Conservation (phyloP, 257 asterid species). For the Penstemon barbatus region DNA sequence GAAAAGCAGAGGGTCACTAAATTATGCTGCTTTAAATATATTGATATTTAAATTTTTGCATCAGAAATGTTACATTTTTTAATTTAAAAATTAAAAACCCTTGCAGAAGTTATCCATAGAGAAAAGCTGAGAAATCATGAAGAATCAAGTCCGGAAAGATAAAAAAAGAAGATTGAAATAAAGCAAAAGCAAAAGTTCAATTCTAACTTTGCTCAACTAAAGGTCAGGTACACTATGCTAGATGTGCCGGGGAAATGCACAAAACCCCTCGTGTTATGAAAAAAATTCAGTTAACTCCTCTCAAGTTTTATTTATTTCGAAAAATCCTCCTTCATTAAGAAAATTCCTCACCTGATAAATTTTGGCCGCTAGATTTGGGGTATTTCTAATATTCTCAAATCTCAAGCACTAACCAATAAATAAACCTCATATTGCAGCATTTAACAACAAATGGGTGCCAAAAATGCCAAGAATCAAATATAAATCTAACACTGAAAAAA, state of each 20-base stretch:
- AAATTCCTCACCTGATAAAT: no score
- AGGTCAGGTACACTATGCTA: constrained; percentile 48
- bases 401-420: constrained; percentile 20
- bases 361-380: neutral
- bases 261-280: no score
- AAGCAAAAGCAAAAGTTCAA: constrained; percentile 46
- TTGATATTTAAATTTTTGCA: constrained; percentile 9
- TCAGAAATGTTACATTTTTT: neutral
- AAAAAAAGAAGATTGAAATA: constrained; percentile 33
- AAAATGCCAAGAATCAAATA: neutral
- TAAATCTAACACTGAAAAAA: neutral
- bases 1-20: constrained; percentile 44
- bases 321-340: no score
- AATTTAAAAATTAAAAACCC: constrained; percentile 24
- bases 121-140: constrained; percentile 29
- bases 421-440: neutral
- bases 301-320: no score
- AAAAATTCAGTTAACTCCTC: no score
- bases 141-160: constrained; percentile 46
- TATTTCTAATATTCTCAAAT: constrained; percentile 22
- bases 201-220: constrained; percentile 40
- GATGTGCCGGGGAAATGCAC: constrained; percentile 18
- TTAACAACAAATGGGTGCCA: neutral
- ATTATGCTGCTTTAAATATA: constrained; percentile 22
- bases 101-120: constrained; percentile 26